Percentiles rank a stretch among this genome's conserved stretches.
phyloP scores from a whole-genome alignment of 1,284 basidiomycete genomes.

The Hypsizygus ulmarius region DNA sequence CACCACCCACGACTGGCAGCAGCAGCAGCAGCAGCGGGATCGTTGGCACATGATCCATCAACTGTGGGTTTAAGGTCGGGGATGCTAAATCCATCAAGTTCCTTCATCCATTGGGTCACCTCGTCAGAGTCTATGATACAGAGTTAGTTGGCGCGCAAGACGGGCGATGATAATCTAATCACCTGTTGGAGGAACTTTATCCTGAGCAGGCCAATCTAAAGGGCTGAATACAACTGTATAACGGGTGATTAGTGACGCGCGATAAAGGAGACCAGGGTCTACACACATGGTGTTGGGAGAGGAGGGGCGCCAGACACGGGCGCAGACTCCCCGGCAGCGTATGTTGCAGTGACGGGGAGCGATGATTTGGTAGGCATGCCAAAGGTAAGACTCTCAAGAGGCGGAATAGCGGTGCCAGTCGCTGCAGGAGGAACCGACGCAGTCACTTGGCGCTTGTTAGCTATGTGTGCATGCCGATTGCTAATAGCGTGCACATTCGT shows the following conservation, averaged over 20 bases:
- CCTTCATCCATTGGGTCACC: constrained; percentile 73
- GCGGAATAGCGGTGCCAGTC: constrained; percentile 42
- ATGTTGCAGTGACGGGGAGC: constrained; percentile 50
- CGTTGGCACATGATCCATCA: constrained; percentile 65
- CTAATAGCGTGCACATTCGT: constrained; percentile 34
- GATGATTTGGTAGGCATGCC: constrained; percentile 63
- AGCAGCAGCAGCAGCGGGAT: constrained; percentile 56
- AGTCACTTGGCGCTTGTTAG: constrained; percentile 29
- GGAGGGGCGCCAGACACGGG: constrained; percentile 62
- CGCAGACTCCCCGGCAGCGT: constrained; percentile 54
- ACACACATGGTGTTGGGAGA: constrained; percentile 61
- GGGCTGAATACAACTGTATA: constrained; percentile 47
- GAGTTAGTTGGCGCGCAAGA: constrained; percentile 3
- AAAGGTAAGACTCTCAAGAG: constrained; percentile 61
- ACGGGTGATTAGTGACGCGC: constrained; percentile 7
- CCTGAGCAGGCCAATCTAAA: constrained; percentile 66
- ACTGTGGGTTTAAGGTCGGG: constrained; percentile 59
- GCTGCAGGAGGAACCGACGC: constrained; percentile 24
- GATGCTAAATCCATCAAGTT: constrained; percentile 69
- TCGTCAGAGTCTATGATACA: constrained; percentile 50
- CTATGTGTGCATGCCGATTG: constrained; percentile 25
- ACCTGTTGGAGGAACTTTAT: constrained; percentile 67
- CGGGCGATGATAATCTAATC: constrained; percentile 17
- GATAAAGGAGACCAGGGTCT: constrained; percentile 1
- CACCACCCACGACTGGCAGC: constrained; percentile 73